Conservation (phyloP, 2,329 filamentous ascomycete genomes). For the Hirsutella thompsonii region DNA sequence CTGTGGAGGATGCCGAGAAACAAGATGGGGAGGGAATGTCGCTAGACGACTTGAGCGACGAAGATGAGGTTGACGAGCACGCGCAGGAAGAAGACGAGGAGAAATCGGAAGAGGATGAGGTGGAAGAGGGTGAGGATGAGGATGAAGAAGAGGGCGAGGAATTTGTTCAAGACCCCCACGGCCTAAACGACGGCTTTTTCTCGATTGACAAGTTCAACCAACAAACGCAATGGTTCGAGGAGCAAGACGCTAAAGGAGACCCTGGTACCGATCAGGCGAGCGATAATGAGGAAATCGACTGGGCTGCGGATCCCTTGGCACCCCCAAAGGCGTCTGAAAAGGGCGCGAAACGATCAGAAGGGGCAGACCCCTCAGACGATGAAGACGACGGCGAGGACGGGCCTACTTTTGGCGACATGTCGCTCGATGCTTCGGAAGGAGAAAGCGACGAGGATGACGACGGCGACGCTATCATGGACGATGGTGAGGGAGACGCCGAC, state of each 20-base stretch:
- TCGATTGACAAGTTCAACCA: slow-evolving; percentile 96
- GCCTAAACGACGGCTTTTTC: slow-evolving; percentile 95
- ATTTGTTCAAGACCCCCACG: slow-evolving; percentile 51
- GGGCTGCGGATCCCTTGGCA: slow-evolving; percentile 63
- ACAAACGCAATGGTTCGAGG: slow-evolving; percentile 79
- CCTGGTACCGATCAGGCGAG: slow-evolving; percentile 60
- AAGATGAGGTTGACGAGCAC: slow-evolving; percentile 15
- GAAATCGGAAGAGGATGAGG: slow-evolving; percentile 18
- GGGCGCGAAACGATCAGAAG: slow-evolving; percentile 27
- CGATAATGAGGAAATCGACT: slow-evolving; percentile 81
- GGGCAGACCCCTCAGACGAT: slow-evolving; percentile 29
- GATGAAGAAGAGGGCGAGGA: slow-evolving; percentile 31
- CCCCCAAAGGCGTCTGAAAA: slow-evolving; percentile 14
- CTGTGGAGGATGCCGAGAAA: slow-evolving; percentile 14
- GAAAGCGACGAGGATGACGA: slow-evolving; percentile 52
- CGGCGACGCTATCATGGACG: slow-evolving; percentile 47
- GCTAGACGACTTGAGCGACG: slow-evolving; percentile 9
- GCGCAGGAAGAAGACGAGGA: slow-evolving; percentile 22
- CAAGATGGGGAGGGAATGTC: slow-evolving; percentile 16
- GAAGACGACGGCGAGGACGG: slow-evolving; percentile 62
- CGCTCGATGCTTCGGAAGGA: slow-evolving; percentile 61
- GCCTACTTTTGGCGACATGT: slow-evolving; percentile 71
- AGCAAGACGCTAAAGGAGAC: slow-evolving; percentile 68
- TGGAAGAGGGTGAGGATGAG: slow-evolving; percentile 19
- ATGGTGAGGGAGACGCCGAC: slow-evolving; percentile 42